Evolutionary conservation across 2,329 filamentous ascomycete genomes (phyloP).

Genomic region (Neopestalotiopsis sp.): DNA sequence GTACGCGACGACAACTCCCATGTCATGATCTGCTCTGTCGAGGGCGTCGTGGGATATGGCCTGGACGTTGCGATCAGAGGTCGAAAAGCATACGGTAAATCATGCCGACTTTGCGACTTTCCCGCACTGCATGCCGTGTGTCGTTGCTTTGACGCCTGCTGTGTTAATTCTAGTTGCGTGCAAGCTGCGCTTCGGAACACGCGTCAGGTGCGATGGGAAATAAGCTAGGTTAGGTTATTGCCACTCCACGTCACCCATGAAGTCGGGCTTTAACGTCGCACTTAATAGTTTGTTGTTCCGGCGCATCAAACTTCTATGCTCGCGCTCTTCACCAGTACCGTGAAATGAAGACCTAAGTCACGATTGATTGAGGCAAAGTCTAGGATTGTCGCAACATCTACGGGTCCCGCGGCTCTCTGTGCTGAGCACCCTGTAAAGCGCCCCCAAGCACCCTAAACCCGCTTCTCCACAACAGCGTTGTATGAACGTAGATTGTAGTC

Average conservation of each 20-base stretch:
- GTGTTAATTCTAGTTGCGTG: background rate
- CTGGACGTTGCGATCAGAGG: background rate
- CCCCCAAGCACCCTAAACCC: too few relatives aligned
- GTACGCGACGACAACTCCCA: constrained; percentile 26
- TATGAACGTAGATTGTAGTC: too few relatives aligned
- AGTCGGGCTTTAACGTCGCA: background rate
- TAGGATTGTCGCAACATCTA: background rate
- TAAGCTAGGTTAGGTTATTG: too few relatives aligned
- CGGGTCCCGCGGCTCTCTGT: too few relatives aligned
- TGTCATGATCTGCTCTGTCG: constrained; percentile 26
- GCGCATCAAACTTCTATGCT: too few relatives aligned
- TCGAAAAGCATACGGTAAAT: too few relatives aligned
- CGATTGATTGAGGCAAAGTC: background rate
- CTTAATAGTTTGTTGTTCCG: background rate
- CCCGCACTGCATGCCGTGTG: too few relatives aligned
- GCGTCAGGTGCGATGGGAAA: background rate
- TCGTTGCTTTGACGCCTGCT: too few relatives aligned
- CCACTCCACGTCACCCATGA: background rate
- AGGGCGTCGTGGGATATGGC: constrained; percentile 22
- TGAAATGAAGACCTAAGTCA: background rate
- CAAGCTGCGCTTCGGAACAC: background rate
- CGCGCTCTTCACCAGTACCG: background rate
- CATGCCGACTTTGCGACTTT: too few relatives aligned
- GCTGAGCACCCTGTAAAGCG: too few relatives aligned
- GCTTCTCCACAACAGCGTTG: too few relatives aligned